Conservation (phyloP, 176 grass and related monocot genomes). For the Eleusine indica region DNA sequence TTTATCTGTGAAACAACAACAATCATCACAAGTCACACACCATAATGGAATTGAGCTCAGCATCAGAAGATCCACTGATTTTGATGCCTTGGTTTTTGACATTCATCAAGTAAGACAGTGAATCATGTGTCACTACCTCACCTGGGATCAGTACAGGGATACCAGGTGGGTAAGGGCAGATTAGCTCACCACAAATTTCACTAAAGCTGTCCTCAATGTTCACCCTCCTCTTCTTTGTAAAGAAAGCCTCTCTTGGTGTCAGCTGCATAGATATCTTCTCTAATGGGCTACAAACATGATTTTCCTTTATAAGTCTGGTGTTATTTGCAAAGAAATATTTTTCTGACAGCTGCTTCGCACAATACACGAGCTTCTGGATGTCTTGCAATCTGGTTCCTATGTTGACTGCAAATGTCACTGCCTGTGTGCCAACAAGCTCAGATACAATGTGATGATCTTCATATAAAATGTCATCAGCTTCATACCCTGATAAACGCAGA, state of each 20-base stretch:
- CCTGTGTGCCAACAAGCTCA: conserved; percentile 70
- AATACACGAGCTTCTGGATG: conserved; percentile 59
- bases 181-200: conserved; percentile 83
- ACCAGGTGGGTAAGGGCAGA: conserved; percentile 85
- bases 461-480: conserved; percentile 59
- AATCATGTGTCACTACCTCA: conserved; percentile 69
- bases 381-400: conserved; percentile 73
- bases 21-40: conserved; percentile 56
- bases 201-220: conserved; percentile 61
- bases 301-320: conserved; percentile 3
- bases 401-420: conserved; percentile 72
- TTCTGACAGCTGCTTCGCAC: conserved; percentile 50
- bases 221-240: conserved; percentile 68
- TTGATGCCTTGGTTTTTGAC: conserved; percentile 50
- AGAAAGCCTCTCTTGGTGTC: conserved; percentile 79
- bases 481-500: conserved; percentile 61
- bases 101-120: conserved; percentile 60
- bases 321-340: conserved; percentile 49
- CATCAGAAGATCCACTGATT: conserved; percentile 74
- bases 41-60: conserved; percentile 61
- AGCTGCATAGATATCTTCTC: conserved; percentile 46
- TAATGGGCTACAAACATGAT: conserved; percentile 35
- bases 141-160: conserved; percentile 80
- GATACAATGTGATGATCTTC: conserved; percentile 57
- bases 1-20: background rate